Percentiles rank a stretch among this genome's conserved stretches.
Conservation (phyloP, 2,329 filamentous ascomycete genomes). For the Stromatinia cepivora region DNA sequence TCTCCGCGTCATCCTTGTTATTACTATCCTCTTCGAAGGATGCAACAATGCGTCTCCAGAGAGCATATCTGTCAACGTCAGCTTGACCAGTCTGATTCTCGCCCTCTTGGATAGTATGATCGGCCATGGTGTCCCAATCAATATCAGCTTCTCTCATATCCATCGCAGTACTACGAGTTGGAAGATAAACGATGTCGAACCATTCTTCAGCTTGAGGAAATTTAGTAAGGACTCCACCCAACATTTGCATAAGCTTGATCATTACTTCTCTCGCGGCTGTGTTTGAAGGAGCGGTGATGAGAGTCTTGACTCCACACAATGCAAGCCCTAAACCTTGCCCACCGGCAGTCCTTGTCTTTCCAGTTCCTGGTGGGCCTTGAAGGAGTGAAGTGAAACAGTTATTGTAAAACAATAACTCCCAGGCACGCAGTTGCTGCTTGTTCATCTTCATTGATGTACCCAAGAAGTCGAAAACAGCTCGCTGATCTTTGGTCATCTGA, state of each 20-base stretch:
- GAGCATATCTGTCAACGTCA: not conserved
- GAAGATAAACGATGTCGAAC: conserved; percentile 14
- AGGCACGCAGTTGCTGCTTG: too few relatives aligned
- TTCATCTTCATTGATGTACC: not conserved
- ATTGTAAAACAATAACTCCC: too few relatives aligned
- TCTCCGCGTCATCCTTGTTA: not conserved
- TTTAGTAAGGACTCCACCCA: not conserved
- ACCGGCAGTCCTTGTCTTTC: conserved; percentile 23
- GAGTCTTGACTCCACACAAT: not conserved
- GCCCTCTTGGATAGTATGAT: not conserved
- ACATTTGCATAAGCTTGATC: not conserved
- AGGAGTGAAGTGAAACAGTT: too few relatives aligned
- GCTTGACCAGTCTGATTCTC: not conserved
- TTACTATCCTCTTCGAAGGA: not conserved
- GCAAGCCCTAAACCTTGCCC: conserved; percentile 7
- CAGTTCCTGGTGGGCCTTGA: conserved; percentile 27
- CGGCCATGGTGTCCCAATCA: not conserved
- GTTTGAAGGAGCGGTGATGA: conserved; percentile 22
- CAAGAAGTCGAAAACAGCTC: not conserved
- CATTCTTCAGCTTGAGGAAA: not conserved
- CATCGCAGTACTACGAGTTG: not conserved
- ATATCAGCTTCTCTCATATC: not conserved
- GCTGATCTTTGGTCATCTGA: too few relatives aligned
- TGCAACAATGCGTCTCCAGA: conserved; percentile 1
- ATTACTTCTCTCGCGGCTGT: conserved; percentile 1